phyloP scores from a whole-genome alignment of 139 green algal genomes.

The Closterium sp. region DNA sequence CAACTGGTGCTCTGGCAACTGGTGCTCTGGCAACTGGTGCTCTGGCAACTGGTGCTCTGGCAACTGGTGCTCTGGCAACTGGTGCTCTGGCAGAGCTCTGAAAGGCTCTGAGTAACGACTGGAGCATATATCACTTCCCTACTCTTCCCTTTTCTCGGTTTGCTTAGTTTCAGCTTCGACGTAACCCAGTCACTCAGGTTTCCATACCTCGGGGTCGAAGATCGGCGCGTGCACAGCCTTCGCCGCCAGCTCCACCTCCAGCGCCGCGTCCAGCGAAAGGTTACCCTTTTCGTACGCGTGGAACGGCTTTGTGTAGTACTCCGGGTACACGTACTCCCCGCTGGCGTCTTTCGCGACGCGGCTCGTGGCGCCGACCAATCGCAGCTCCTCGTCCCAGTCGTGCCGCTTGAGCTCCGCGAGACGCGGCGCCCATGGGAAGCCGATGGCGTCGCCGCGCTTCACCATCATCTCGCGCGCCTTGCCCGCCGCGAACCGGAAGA shows the following conservation, averaged over 20 bases:
- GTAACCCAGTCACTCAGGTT: conserved; percentile 63
- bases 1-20: no score
- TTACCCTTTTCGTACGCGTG: conserved; percentile 57
- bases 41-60: no score
- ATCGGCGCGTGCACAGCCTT: conserved; percentile 45
- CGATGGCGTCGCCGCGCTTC: conserved; percentile 66
- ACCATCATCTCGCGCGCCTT: conserved; percentile 66
- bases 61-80: no score
- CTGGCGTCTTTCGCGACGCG: neutral
- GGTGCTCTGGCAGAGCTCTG: no score
- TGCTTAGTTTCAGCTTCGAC: no score
- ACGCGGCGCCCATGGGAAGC: conserved; percentile 65
- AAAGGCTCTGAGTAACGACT: no score
- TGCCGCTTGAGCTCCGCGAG: conserved; percentile 60
- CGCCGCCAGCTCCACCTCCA: conserved; percentile 53
- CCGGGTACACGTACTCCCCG: conserved; percentile 24
- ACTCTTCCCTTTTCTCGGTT: no score
- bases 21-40: no score
- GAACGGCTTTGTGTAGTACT: conserved; percentile 55
- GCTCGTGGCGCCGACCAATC: neutral
- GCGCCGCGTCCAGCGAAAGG: conserved; percentile 48
- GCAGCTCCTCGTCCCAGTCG: conserved; percentile 63
- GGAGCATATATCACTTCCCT: no score
- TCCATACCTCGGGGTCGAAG: conserved; percentile 30
- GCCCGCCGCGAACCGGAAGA: conserved; percentile 35